These are phyloP conservation scores for Erigeron canadensis DNA, from an alignment of 129 eudicot species.

Conservation along the genomic window DNA sequence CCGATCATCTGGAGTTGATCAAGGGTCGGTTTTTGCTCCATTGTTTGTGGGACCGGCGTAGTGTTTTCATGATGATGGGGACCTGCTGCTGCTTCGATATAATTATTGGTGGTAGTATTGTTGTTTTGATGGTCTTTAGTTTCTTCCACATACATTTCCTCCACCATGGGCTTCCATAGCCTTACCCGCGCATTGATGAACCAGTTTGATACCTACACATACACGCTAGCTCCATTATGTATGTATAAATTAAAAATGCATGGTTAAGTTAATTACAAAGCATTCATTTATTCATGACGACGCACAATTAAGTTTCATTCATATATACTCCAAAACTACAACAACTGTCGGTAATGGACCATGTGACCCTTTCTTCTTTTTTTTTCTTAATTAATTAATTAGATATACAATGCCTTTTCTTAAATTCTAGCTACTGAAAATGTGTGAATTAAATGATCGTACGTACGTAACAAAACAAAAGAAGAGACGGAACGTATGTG, in stretches of 20 bases:
- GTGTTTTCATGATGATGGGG: too few relatives aligned
- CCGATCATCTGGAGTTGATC: slow-evolving; percentile 73
- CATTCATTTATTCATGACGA: too few relatives aligned
- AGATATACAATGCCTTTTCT: not conserved
- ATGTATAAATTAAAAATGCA: too few relatives aligned
- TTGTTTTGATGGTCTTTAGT: too few relatives aligned
- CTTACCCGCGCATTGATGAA: slow-evolving; percentile 96
- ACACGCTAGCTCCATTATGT: too few relatives aligned
- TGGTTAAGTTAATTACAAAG: too few relatives aligned
- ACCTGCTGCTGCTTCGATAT: too few relatives aligned
- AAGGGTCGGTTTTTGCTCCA: slow-evolving; percentile 66
- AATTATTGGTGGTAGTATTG: too few relatives aligned
- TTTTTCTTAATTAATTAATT: not conserved
- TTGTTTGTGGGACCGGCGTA: slow-evolving; percentile 23
- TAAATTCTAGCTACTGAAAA: not conserved
- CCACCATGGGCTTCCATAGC: slow-evolving; percentile 99
- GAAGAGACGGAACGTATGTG: not conserved
- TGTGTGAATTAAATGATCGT: not conserved
- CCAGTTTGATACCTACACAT: slow-evolving; percentile 85
- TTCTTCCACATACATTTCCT: slow-evolving; percentile 95
- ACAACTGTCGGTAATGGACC: slow-evolving; percentile 5
- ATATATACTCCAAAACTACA: too few relatives aligned
- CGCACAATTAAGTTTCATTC: too few relatives aligned
- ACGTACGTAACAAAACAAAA: too few relatives aligned
- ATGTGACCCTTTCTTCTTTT: not conserved